A percentile compares a stretch with the other conserved stretches of the same genome.
Evolutionary conservation across 371 early-diverging fungal genomes (phyloP).

Genomic region (Rhizopus delemar): DNA sequence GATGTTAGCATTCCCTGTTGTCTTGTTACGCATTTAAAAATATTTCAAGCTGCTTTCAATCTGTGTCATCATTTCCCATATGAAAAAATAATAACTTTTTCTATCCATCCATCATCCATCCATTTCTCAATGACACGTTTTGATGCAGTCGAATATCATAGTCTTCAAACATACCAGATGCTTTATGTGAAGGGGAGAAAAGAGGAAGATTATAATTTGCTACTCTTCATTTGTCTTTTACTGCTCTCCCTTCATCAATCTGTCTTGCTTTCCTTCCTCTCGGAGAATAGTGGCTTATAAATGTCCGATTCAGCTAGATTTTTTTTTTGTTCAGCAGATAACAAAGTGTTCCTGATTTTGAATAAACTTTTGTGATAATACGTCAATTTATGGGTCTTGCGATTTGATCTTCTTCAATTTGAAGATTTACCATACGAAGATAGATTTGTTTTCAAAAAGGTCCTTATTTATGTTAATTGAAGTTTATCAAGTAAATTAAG

Average conservation of each 20-base stretch:
- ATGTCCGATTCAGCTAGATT: not conserved
- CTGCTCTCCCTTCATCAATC: too few relatives aligned
- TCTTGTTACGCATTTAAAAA: not conserved
- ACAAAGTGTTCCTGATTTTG: too few relatives aligned
- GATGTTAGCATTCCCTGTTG: not conserved
- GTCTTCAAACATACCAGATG: conserved; percentile 30
- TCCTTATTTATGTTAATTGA: too few relatives aligned
- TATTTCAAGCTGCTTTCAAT: not conserved
- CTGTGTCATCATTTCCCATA: not conserved
- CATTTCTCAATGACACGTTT: conserved; percentile 3
- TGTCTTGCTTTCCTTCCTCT: not conserved
- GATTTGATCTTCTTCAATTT: too few relatives aligned
- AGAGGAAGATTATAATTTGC: conserved; percentile 17
- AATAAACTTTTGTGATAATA: conserved; percentile 5
- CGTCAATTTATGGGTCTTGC: too few relatives aligned
- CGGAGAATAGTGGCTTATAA: not conserved
- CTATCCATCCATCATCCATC: conserved; percentile 31
- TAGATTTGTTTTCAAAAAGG: too few relatives aligned
- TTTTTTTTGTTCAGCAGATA: too few relatives aligned
- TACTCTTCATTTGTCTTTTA: not conserved
- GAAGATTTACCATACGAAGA: too few relatives aligned
- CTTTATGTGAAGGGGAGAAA: conserved; percentile 36
- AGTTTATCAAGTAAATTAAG: too few relatives aligned
- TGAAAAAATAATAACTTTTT: conserved; percentile 7
- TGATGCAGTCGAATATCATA: not conserved